Evolutionary conservation across 768 basidiomycete genomes (phyloP).

Genomic region (Leccinum olivaceopallidum): DNA sequence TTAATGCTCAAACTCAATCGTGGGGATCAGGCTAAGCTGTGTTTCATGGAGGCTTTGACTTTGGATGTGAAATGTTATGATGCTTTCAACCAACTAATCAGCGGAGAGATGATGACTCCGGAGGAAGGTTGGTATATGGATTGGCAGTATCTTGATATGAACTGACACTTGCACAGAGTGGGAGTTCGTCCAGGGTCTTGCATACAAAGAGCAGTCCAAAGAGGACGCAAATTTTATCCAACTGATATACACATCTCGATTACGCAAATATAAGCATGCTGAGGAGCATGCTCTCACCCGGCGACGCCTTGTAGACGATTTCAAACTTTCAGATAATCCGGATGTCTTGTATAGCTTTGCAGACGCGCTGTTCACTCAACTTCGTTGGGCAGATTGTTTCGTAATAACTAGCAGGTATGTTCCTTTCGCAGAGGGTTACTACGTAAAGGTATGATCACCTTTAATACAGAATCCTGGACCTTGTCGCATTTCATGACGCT

Average conservation of each 20-base stretch:
- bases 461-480: constrained; percentile 68
- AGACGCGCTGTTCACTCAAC: constrained; percentile 83
- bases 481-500: constrained; percentile 83
- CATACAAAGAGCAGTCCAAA: constrained; percentile 79
- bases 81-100: constrained; percentile 86
- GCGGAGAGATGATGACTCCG: constrained; percentile 93
- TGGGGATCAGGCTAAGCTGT: constrained; percentile 87
- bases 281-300: constrained; percentile 81
- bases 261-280: constrained; percentile 88
- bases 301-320: constrained; percentile 78
- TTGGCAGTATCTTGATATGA: background rate
- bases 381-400: constrained; percentile 94
- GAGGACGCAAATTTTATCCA: constrained; percentile 91
- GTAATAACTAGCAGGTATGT: constrained; percentile 77
- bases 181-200: constrained; percentile 88
- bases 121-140: constrained; percentile 77
- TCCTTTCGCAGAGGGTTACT: background rate
- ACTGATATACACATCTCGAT: constrained; percentile 87
- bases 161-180: constrained; percentile 64
- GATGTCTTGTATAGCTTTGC: constrained; percentile 91
- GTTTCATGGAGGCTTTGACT: constrained; percentile 93
- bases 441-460: background rate
- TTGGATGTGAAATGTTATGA: constrained; percentile 98
- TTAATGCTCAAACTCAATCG: constrained; percentile 94
- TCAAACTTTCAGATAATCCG: constrained; percentile 83